Conservation (phyloP, 805 yeast genomes). For the Cyberlindnera lachancei region DNA sequence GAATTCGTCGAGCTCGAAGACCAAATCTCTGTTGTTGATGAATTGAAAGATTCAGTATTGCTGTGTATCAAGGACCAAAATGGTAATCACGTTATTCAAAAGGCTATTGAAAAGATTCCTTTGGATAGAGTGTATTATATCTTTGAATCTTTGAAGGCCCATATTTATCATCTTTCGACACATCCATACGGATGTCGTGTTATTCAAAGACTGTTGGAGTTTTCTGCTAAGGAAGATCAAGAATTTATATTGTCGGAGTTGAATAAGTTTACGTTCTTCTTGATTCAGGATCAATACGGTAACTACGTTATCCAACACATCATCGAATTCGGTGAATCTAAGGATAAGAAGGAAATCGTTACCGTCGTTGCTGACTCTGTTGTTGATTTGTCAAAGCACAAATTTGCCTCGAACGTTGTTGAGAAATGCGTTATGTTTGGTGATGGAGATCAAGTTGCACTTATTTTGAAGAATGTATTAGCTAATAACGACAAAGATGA, state of each 20-base stretch:
- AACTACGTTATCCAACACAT: constrained; percentile 97
- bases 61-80: constrained; percentile 88
- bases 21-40: constrained; percentile 62
- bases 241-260: constrained; percentile 61
- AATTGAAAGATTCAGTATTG: constrained; percentile 54
- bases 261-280: constrained; percentile 58
- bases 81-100: constrained; percentile 97
- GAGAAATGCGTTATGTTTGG: constrained; percentile 87
- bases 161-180: constrained; percentile 78
- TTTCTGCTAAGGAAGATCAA: constrained; percentile 60
- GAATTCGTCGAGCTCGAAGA: constrained; percentile 61
- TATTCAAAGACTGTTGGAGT: constrained; percentile 85
- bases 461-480: constrained; percentile 61
- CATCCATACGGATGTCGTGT: constrained; percentile 98
- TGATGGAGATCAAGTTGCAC: constrained; percentile 48
- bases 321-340: constrained; percentile 67
- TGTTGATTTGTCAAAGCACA: constrained; percentile 85
- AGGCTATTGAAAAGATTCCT: constrained; percentile 83
- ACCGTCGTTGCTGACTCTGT: constrained; percentile 63
- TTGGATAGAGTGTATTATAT: constrained; percentile 63
- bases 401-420: constrained; percentile 95
- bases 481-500: constrained; percentile 35
- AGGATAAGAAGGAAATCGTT: constrained; percentile 56
- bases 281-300: constrained; percentile 95
- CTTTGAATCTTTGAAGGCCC: constrained; percentile 57